Conservation (phyloP, 2,329 filamentous ascomycete species). For the Mycosphaerella arachidis region DNA sequence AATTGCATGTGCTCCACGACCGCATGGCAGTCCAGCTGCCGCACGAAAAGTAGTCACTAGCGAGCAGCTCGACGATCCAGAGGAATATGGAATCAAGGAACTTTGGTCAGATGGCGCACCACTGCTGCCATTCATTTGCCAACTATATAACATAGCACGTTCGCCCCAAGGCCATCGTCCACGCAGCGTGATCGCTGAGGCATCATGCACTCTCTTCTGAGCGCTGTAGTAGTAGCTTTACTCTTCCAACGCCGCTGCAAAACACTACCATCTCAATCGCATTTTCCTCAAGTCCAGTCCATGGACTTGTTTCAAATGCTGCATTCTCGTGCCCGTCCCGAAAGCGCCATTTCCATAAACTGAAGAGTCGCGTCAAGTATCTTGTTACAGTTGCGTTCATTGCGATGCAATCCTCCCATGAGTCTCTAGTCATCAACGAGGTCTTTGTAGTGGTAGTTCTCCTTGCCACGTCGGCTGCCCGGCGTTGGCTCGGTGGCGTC, state of each 20-base stretch:
- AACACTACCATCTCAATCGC: slow-evolving; percentile 4
- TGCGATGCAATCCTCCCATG: not conserved
- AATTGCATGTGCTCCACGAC: no score
- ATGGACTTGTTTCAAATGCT: not conserved
- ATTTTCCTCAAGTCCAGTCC: slow-evolving; percentile 5
- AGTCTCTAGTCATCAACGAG: not conserved
- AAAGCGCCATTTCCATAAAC: slow-evolving; percentile 2
- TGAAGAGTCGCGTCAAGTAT: slow-evolving; percentile 6
- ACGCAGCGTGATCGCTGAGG: not conserved
- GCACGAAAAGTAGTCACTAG: no score
- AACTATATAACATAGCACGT: not conserved
- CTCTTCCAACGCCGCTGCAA: not conserved
- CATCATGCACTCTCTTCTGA: not conserved
- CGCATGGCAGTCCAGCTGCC: no score
- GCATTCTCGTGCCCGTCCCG: slow-evolving; percentile 2
- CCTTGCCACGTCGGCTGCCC: not conserved
- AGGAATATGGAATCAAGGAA: not conserved
- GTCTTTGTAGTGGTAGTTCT: not conserved
- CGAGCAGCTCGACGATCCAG: no score
- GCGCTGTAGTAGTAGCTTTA: not conserved
- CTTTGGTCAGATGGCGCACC: not conserved
- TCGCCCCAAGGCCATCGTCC: not conserved
- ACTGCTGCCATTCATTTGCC: not conserved
- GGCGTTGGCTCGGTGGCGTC: not conserved
- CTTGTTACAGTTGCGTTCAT: slow-evolving; percentile 5